Base-by-base conservation (phyloP, 2,329 filamentous ascomycete species). In the Alternaria burnsii region DNA sequence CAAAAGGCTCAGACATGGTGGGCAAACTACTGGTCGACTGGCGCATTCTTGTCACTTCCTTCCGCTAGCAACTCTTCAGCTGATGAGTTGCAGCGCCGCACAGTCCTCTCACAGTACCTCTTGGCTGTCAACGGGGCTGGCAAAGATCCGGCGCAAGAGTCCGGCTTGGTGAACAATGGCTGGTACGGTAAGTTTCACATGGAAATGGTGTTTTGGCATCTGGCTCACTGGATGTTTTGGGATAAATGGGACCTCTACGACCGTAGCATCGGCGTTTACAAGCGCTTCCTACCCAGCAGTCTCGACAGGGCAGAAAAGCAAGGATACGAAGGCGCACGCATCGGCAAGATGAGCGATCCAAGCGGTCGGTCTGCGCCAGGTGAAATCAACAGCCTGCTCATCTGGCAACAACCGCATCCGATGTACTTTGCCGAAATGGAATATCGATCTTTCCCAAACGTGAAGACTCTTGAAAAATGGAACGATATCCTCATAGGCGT, bases 361-460 rank as follows among this genome's bases (percentile, higher is more conserved):
- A 82, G 81, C 0, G 85, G 86, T 26, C 79, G 83, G 11, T 85
- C 82, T 47, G 84, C 85, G 1, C 86, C 87, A 1, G 87, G 87
- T 2, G 84, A 86, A 63, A 88, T 88, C 70, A 89, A 89, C 70
- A 83, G 82, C 10, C 76, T 89, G 1, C 76, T 89, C 3, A 85
- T 88, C 58, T 89, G 87, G 87, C 87, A 89, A 66, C 87, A 88
- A 66, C 86, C 86, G 8, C 87, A 89, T 69, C 80, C 84, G 0
- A 84, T 88, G 80, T 86, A 86, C 68, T 86, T 88, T 66, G 87
- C 86, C 0, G 86, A 87, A 70, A 74, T 83, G 18, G 83, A 86
- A 67, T 87, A 84, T 67, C 79, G 83, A 22, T 79, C 79, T 0
- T 82, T 78, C 53, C 81, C 83, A 0, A 79, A 75, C 8, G 54